Evolutionary conservation across 228 moss, liverwort and hornwort species (phyloP), one percentile per base, ranked within the genome.

Genomic region (Sphagnum magellanicum): DNA sequence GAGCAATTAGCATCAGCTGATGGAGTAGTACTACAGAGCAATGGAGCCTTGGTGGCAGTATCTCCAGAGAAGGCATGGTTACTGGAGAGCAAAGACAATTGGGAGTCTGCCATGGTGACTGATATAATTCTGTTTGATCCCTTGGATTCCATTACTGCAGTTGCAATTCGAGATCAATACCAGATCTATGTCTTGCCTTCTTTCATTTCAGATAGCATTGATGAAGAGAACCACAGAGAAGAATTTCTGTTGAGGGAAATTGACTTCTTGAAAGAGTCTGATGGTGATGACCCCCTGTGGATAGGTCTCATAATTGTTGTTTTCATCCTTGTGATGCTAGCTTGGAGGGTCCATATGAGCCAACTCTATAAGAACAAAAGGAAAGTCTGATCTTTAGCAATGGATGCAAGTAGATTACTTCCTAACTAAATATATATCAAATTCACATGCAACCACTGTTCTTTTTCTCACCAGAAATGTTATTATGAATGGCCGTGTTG

Each of bases 341-440:
- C 71, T 4, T 88, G 88, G 88, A 79, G 88, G 52, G 79, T 75
- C 47, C 84, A 88, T 75, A 77, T 82, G 79, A 71, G 73, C n/a
- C 77, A 88, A 74, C 76, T 82, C 47, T 77, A 79, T 71, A 81
- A 81, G 55, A 50, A 77, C 10, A 67, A 79, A 57, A 76, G 73
- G 79, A 75, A 71, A 72, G 71, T 5, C 48, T 84, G 74, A 84
- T 57, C 32, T 32, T 32, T 32, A 32, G 32, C 32, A 32, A 32
- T 32, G 32, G 32, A 32, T 32, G 32, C 32, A 32, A 32, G 32
- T 32, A 3, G 3, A 32, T 32, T 32, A 32, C 32, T 32, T 32
- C 32, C 32, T 32, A 32, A 32, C 32, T 32, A 32, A 32, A 32
- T 32, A 32, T 32, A 32, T 32, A 32, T 32, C 32, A 32, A 32